Conservation (phyloP, 2,329 filamentous ascomycete species). For the Torrubiella hemipterigena region DNA sequence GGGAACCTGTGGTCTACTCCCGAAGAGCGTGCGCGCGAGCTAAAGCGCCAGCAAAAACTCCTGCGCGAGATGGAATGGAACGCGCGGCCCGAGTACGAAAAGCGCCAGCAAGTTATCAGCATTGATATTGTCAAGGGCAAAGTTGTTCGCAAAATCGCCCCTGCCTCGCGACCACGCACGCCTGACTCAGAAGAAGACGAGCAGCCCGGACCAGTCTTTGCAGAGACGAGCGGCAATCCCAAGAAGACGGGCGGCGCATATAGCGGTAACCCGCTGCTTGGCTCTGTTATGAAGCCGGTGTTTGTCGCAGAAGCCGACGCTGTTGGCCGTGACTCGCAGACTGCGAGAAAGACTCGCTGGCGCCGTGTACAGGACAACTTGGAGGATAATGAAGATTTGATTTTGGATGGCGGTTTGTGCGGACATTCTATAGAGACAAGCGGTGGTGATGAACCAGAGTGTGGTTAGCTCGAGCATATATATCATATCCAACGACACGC, state of each 20-base stretch:
- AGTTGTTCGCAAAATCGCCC: conserved; percentile 60
- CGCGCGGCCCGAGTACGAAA: conserved; percentile 77
- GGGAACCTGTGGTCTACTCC: conserved; percentile 70
- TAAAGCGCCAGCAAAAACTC: conserved; percentile 77
- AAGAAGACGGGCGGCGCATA: conserved; percentile 45
- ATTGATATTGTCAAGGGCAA: conserved; percentile 72
- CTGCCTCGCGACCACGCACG: conserved; percentile 44
- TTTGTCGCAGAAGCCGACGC: too few relatives aligned
- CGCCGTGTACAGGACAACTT: conserved; percentile 49
- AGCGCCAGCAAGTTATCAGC: conserved; percentile 70
- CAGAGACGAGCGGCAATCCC: conserved; percentile 21
- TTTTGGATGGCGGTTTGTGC: conserved; percentile 43
- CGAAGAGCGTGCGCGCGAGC: conserved; percentile 66
- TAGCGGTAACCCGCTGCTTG: conserved; percentile 56
- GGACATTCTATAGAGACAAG: conserved; percentile 21
- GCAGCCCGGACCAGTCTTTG: conserved; percentile 11
- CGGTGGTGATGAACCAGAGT: conserved; percentile 5
- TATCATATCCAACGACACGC: too few relatives aligned
- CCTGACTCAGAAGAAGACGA: conserved; percentile 33
- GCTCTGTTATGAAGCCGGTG: conserved; percentile 52
- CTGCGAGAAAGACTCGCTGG: conserved; percentile 36
- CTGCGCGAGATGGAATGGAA: conserved; percentile 81
- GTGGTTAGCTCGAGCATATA: too few relatives aligned
- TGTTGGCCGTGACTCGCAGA: conserved; percentile 36
- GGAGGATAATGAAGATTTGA: conserved; percentile 45